Evolutionary conservation across 2,329 filamentous ascomycete species (phyloP).

Genomic region (Knoxdaviesia capensis): DNA sequence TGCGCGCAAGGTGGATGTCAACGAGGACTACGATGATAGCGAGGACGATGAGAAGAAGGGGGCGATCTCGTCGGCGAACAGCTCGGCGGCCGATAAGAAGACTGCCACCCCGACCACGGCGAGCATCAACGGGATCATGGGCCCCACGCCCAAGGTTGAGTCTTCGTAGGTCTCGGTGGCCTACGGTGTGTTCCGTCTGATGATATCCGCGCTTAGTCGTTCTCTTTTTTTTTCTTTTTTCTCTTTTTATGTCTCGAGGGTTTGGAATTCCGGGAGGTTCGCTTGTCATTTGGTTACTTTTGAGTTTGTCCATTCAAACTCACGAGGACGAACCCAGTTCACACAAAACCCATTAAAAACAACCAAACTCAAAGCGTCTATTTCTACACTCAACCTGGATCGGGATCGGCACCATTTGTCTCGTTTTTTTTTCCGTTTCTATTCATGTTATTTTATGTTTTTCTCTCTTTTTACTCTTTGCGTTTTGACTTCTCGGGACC

Average conservation of each 20-base stretch:
- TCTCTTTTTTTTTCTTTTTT: constrained; percentile 1
- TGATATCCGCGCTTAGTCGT: not conserved
- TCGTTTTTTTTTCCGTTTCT: too few species aligned
- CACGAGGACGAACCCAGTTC: too few species aligned
- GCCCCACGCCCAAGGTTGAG: constrained; percentile 26
- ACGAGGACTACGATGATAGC: constrained; percentile 94
- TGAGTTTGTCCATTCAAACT: too few species aligned
- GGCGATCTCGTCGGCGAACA: constrained; percentile 14
- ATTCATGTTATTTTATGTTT: too few species aligned
- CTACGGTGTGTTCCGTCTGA: not conserved
- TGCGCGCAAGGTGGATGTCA: constrained; percentile 86
- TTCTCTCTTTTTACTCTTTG: too few species aligned
- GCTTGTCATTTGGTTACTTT: too few species aligned
- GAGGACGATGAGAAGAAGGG: constrained; percentile 64
- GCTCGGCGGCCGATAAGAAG: constrained; percentile 23
- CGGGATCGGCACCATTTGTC: too few species aligned
- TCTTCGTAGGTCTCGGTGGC: constrained; percentile 7
- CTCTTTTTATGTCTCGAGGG: constrained; percentile 1
- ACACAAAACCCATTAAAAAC: too few species aligned
- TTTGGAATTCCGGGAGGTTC: not conserved
- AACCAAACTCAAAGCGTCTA: too few species aligned
- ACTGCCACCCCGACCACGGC: constrained; percentile 27
- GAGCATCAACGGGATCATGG: constrained; percentile 26
- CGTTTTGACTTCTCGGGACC: too few species aligned
- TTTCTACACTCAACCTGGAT: too few species aligned